These are phyloP conservation scores for Stemphylium lycopersici DNA, from an alignment of 2,329 filamentous ascomycete genomes.

Conservation along the genomic window DNA sequence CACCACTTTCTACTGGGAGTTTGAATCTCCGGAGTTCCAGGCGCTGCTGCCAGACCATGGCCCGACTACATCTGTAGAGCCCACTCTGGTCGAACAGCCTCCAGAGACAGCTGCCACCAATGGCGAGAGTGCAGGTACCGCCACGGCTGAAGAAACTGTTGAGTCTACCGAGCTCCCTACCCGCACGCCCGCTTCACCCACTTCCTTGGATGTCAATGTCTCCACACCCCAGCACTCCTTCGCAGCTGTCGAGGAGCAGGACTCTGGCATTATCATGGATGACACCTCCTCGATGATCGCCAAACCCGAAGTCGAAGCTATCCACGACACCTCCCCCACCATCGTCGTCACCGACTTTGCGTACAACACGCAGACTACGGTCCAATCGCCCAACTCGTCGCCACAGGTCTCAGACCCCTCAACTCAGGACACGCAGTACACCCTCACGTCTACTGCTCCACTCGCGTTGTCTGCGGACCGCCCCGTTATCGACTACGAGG, in stretches of 20 bases:
- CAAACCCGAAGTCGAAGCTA: background rate
- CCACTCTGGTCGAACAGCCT: background rate
- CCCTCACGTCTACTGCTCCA: background rate
- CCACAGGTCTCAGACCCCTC: background rate
- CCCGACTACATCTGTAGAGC: too few relatives aligned
- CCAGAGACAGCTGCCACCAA: too few relatives aligned
- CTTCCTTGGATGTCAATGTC: background rate
- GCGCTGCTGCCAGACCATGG: background rate
- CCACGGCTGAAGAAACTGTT: background rate
- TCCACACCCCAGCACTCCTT: background rate
- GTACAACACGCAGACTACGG: too few relatives aligned
- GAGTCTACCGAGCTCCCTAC: background rate
- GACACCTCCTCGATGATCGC: background rate
- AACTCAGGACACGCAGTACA: background rate
- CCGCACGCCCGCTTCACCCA: background rate
- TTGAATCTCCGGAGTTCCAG: background rate
- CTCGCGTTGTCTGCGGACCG: background rate
- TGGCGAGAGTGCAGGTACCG: too few relatives aligned
- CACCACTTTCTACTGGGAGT: background rate
- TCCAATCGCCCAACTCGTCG: too few relatives aligned
- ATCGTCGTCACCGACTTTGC: background rate
- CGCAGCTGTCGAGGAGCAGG: background rate
- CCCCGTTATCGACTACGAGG: background rate
- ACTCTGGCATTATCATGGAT: background rate
- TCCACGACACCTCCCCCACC: background rate